Evolutionary conservation across 345 rosid genomes (phyloP).

Genomic region (Stellera chamaejasme): DNA sequence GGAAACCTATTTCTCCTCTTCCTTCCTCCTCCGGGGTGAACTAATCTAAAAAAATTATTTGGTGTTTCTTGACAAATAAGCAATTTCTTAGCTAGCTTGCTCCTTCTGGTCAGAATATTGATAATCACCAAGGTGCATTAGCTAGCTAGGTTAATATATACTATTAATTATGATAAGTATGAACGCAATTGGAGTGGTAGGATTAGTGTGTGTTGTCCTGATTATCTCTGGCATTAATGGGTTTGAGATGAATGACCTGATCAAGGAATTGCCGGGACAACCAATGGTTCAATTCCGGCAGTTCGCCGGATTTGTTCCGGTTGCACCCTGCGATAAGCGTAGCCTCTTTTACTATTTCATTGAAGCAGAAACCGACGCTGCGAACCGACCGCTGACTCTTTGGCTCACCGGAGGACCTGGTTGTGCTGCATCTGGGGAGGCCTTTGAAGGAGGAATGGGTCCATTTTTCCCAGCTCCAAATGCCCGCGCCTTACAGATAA

Average conservation of each 20-base stretch:
- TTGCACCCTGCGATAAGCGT: neutral
- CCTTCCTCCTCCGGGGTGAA: too few relatives aligned
- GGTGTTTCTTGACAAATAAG: too few relatives aligned
- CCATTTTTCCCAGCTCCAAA: neutral
- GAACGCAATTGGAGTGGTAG: too few relatives aligned
- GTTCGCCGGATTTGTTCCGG: neutral
- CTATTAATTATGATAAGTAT: too few relatives aligned
- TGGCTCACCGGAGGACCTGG: conserved; percentile 4
- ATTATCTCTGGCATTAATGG: neutral
- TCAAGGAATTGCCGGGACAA: neutral
- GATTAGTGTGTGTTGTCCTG: neutral
- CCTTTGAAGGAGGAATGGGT: conserved; percentile 2
- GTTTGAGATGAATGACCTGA: neutral
- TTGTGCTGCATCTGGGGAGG: neutral
- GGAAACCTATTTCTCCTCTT: too few relatives aligned
- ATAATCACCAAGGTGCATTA: too few relatives aligned
- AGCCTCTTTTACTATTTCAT: conserved; percentile 7
- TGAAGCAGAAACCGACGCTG: neutral
- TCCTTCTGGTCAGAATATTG: too few relatives aligned
- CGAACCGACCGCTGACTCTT: neutral
- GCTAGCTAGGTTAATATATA: too few relatives aligned
- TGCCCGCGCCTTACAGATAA: neutral
- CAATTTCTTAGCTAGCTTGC: too few relatives aligned
- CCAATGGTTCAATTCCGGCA: neutral
- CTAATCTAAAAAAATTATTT: too few relatives aligned